A percentile compares a stretch with the other conserved stretches of the same genome.
These are phyloP conservation scores for Talaromyces trachyspermus DNA, from an alignment of 495 filamentous ascomycete species.

Conservation along the genomic window DNA sequence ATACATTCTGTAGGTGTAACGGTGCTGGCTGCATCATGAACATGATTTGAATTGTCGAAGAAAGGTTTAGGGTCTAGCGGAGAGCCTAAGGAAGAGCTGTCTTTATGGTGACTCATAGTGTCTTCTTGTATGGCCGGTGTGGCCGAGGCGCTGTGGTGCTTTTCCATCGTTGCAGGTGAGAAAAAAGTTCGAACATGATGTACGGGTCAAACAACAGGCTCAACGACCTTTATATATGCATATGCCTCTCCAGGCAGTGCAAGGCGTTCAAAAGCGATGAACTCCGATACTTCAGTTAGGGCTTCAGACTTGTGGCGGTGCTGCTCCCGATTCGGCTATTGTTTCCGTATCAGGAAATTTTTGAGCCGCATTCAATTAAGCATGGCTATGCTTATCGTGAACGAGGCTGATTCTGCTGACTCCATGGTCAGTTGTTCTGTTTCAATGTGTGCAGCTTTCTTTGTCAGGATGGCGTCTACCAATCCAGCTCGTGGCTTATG, in stretches of 20 bases:
- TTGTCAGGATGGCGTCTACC: too few relatives aligned
- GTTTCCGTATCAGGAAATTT: neutral
- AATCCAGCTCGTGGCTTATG: too few relatives aligned
- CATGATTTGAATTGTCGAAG: neutral
- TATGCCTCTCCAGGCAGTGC: neutral
- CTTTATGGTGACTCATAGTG: neutral
- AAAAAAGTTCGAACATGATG: neutral
- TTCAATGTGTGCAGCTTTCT: too few relatives aligned
- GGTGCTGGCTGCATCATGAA: too few relatives aligned
- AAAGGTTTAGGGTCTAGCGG: neutral
- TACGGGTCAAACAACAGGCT: neutral
- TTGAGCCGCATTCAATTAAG: too few relatives aligned
- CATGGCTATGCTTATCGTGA: neutral
- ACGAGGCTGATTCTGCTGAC: neutral
- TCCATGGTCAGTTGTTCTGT: too few relatives aligned
- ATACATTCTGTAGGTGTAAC: slow-evolving; percentile 39
- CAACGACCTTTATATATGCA: neutral
- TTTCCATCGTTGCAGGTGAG: neutral
- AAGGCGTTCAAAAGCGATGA: too few relatives aligned
- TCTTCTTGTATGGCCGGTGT: neutral
- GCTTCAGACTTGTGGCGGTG: neutral
- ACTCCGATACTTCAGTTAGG: too few relatives aligned
- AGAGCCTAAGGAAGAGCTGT: neutral
- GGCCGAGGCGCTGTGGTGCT: neutral
- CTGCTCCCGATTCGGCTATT: neutral